Evolutionary conservation across 75 land plant genomes (phyloP).

Genomic region (Selaginella moellendorffii): DNA sequence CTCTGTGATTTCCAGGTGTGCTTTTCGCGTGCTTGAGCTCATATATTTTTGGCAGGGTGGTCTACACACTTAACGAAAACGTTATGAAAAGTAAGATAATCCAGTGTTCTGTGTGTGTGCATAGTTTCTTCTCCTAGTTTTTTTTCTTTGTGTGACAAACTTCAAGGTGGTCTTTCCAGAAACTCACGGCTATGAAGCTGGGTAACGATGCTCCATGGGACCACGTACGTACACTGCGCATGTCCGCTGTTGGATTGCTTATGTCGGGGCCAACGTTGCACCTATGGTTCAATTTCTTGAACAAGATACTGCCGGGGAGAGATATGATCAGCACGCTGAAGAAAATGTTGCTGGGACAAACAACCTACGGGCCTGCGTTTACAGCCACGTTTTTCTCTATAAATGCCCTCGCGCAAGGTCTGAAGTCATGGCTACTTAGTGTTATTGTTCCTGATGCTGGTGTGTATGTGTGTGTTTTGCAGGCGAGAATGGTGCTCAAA

Average conservation of each 20-base stretch:
- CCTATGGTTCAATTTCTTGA: slow-evolving; percentile 54
- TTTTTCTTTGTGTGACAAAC: neutral
- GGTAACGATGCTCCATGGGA: slow-evolving; percentile 14
- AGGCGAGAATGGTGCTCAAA: slow-evolving; percentile 67
- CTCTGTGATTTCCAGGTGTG: neutral
- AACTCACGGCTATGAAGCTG: neutral
- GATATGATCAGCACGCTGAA: slow-evolving; percentile 44
- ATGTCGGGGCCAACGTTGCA: slow-evolving; percentile 64
- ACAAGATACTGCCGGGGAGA: slow-evolving; percentile 32
- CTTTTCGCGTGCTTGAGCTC: too few relatives aligned
- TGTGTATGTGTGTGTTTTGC: slow-evolving; percentile 4
- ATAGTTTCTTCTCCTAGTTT: neutral
- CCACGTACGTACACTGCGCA: slow-evolving; percentile 36
- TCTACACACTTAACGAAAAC: neutral
- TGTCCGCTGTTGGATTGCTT: slow-evolving; percentile 49
- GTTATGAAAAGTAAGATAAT: neutral
- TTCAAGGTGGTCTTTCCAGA: neutral
- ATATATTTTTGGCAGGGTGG: neutral
- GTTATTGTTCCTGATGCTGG: neutral
- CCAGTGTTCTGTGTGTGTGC: neutral
- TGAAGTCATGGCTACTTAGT: neutral
- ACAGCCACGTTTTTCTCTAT: slow-evolving; percentile 49
- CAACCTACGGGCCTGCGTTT: slow-evolving; percentile 41
- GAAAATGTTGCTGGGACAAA: slow-evolving; percentile 62
- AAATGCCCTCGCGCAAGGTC: slow-evolving; percentile 73